Evolutionary conservation across 2,329 filamentous ascomycete species (phyloP).

Genomic region (Colletotrichum ledebouriae): DNA sequence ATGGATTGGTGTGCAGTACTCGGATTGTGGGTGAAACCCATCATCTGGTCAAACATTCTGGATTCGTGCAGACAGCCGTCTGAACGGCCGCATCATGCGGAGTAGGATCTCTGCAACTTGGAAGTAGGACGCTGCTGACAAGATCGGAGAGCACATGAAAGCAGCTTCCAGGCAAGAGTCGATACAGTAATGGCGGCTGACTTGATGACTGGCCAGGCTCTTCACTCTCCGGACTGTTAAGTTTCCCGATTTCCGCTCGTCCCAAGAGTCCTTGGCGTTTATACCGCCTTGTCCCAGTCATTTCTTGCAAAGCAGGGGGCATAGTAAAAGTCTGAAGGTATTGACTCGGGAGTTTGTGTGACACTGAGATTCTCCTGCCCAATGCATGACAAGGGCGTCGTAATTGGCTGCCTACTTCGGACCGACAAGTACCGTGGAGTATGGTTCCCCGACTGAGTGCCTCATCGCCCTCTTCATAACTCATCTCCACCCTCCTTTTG

Average conservation of each 20-base stretch:
- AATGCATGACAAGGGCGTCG: constrained; percentile 5
- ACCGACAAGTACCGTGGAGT: background rate
- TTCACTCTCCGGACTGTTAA: background rate
- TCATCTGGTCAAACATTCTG: constrained; percentile 4
- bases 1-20: background rate
- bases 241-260: background rate
- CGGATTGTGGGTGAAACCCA: constrained; percentile 9
- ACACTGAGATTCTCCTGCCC: background rate
- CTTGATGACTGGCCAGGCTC: background rate
- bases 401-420: background rate
- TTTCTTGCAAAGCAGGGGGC: background rate
- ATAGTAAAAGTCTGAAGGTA: constrained; percentile 7
- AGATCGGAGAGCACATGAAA: too few relatives aligned
- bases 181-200: background rate
- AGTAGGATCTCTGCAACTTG: too few relatives aligned
- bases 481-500: background rate
- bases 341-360: constrained; percentile 7
- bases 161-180: too few relatives aligned
- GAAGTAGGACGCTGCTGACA: too few relatives aligned
- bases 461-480: background rate
- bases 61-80: background rate
- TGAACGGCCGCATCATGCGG: background rate
- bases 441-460: background rate
- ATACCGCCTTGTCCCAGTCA: too few relatives aligned
- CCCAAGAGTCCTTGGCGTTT: too few relatives aligned